Evolutionary conservation across 2,329 filamentous ascomycete genomes (phyloP).

Genomic region (Chaetothyriales sp.): DNA sequence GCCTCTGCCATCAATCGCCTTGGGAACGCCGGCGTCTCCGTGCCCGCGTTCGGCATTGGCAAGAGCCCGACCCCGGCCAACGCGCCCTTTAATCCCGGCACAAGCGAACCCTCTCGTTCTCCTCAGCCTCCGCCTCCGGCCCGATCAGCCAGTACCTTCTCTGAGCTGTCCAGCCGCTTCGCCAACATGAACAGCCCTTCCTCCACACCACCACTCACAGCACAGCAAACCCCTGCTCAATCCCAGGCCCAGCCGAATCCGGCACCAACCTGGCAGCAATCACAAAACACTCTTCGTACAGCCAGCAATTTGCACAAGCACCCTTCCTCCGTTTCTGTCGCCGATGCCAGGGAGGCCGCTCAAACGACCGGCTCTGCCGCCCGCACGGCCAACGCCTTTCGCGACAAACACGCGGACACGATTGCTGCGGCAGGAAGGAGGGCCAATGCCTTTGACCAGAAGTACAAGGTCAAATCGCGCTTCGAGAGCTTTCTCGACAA

Average conservation of each 20-base stretch:
- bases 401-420: conserved; percentile 56
- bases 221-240: conserved; percentile 12
- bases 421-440: conserved; percentile 46
- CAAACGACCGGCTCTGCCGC: conserved; percentile 48
- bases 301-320: conserved; percentile 47
- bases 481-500: conserved; percentile 36
- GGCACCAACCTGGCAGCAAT: conserved; percentile 7
- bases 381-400: conserved; percentile 53
- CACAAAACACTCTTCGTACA: conserved; percentile 46
- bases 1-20: conserved; percentile 52
- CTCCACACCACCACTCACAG: conserved; percentile 5
- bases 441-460: conserved; percentile 46
- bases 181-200: conserved; percentile 36
- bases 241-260: background rate
- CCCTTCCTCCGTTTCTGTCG: conserved; percentile 46
- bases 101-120: conserved; percentile 16
- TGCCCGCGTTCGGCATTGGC: conserved; percentile 65
- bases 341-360: conserved; percentile 46
- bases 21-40: conserved; percentile 57
- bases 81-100: conserved; percentile 10
- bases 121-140: conserved; percentile 13
- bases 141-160: conserved; percentile 34
- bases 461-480: conserved; percentile 43
- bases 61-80: background rate
- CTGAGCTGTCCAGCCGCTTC: conserved; percentile 57